These are phyloP conservation scores for Calocybe gangraenosa DNA, from an alignment of 768 basidiomycete genomes.

Conservation along the genomic window DNA sequence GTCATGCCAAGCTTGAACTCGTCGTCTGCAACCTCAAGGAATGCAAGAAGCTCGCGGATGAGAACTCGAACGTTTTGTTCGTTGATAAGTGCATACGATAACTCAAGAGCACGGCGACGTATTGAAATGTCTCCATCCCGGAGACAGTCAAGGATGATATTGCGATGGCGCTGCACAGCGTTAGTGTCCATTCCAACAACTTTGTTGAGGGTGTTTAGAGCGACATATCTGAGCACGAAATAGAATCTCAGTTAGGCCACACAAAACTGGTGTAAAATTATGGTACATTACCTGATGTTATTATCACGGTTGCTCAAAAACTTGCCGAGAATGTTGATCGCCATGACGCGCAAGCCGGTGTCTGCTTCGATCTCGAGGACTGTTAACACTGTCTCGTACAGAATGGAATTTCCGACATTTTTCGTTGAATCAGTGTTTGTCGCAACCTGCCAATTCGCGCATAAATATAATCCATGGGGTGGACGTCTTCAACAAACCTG, in stretches of 20 bases:
- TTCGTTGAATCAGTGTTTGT: slow-evolving; percentile 98
- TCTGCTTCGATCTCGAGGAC: slow-evolving; percentile 98
- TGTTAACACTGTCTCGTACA: slow-evolving; percentile 96
- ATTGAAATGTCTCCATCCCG: slow-evolving; percentile 99
- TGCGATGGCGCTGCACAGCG: slow-evolving; percentile 96
- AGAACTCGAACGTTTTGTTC: slow-evolving; percentile 91
- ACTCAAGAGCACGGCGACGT: slow-evolving; percentile 90
- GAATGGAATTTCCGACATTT: slow-evolving; percentile 96
- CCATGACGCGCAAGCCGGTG: slow-evolving; percentile 94
- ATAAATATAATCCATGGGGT: background rate
- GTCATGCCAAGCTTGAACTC: slow-evolving; percentile 99
- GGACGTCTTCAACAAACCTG: slow-evolving; percentile 48
- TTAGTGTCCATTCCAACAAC: slow-evolving; percentile 97
- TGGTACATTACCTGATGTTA: slow-evolving; percentile 81
- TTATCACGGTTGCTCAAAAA: slow-evolving; percentile 97
- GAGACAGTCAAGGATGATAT: slow-evolving; percentile 97
- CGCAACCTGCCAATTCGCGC: slow-evolving; percentile 63
- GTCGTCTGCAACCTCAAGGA: slow-evolving; percentile 97
- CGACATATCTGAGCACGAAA: slow-evolving; percentile 71
- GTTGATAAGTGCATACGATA: slow-evolving; percentile 96
- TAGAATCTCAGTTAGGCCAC: background rate
- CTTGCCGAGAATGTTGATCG: slow-evolving; percentile 98
- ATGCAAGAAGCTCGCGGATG: slow-evolving; percentile 88
- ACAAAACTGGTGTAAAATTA: background rate
- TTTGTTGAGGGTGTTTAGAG: slow-evolving; percentile 96